phyloP scores from a whole-genome alignment of 768 basidiomycete species.

The Leccinum pellstonianum region DNA sequence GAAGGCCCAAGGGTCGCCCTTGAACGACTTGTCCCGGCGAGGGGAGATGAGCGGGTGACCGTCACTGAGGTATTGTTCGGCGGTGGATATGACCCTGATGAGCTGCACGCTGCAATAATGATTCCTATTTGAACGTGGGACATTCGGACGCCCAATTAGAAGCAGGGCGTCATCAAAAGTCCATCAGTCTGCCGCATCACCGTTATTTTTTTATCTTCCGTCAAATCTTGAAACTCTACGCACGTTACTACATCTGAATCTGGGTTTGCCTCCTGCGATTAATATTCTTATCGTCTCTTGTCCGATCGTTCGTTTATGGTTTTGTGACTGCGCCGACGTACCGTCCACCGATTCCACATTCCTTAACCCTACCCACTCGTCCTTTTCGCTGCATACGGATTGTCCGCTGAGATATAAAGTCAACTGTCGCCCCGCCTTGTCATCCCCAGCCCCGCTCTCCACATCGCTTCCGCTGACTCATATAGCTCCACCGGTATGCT shows the following conservation, averaged over 20 bases:
- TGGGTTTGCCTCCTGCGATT: slow-evolving; percentile 18
- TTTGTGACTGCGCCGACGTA: slow-evolving; percentile 27
- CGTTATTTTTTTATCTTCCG: slow-evolving; percentile 15
- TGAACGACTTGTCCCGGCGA: neutral
- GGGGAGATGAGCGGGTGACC: neutral
- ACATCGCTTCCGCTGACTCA: slow-evolving; percentile 10
- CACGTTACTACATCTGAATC: slow-evolving; percentile 9
- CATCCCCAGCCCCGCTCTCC: slow-evolving; percentile 14
- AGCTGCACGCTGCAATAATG: neutral
- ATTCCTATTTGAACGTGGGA: slow-evolving; percentile 6
- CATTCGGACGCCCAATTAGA: neutral
- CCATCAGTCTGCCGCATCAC: slow-evolving; percentile 12
- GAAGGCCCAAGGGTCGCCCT: neutral
- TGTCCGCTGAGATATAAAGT: slow-evolving; percentile 33
- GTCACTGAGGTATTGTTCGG: neutral
- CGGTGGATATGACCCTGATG: slow-evolving; percentile 2
- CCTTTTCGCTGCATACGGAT: slow-evolving; percentile 16
- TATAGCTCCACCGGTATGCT: slow-evolving; percentile 18
- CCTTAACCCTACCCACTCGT: slow-evolving; percentile 18
- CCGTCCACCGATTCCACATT: slow-evolving; percentile 11
- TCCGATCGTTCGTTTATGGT: slow-evolving; percentile 32
- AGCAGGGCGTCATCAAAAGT: slow-evolving; percentile 2
- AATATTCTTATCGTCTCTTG: slow-evolving; percentile 27
- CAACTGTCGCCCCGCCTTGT: slow-evolving; percentile 12
- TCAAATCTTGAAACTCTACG: slow-evolving; percentile 23